phyloP scores from a whole-genome alignment of 495 filamentous ascomycete genomes.

The Pyrenula aspistea region DNA sequence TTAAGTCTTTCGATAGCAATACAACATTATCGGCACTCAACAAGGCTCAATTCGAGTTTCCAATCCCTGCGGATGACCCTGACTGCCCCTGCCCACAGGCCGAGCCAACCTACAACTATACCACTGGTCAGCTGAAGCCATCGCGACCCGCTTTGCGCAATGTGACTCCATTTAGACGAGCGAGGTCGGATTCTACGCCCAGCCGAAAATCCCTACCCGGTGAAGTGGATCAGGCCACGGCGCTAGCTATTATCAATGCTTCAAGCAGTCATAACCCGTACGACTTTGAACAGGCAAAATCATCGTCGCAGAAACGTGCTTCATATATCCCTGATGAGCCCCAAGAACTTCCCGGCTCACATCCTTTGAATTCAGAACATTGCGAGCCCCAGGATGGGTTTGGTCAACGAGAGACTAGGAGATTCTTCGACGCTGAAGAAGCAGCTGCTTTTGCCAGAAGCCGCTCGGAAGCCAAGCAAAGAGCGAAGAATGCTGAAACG shows the following conservation, averaged over 20 bases:
- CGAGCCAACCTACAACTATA: background rate
- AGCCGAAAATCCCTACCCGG: background rate
- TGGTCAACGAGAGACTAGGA: background rate
- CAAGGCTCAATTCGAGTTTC: background rate
- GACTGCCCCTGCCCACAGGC: background rate
- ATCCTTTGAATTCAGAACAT: background rate
- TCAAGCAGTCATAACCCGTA: background rate
- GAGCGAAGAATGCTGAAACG: background rate
- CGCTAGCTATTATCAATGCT: background rate
- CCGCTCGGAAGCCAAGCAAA: background rate
- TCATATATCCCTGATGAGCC: background rate
- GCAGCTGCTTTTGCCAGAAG: background rate
- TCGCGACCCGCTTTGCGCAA: background rate
- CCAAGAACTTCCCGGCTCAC: background rate
- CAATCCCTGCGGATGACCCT: background rate
- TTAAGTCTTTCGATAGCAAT: constrained; percentile 1
- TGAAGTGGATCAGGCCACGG: background rate
- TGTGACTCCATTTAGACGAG: background rate
- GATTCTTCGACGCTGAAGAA: background rate
- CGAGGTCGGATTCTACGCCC: background rate
- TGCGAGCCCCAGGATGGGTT: background rate
- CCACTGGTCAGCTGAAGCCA: background rate
- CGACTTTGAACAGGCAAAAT: background rate
- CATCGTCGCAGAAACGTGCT: background rate
- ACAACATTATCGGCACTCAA: background rate